A percentile compares a stretch with the other conserved stretches of the same genome.
These are phyloP conservation scores for Fraxinus latifolia DNA, from an alignment of 305 asterid genomes.

Conservation along the genomic window DNA sequence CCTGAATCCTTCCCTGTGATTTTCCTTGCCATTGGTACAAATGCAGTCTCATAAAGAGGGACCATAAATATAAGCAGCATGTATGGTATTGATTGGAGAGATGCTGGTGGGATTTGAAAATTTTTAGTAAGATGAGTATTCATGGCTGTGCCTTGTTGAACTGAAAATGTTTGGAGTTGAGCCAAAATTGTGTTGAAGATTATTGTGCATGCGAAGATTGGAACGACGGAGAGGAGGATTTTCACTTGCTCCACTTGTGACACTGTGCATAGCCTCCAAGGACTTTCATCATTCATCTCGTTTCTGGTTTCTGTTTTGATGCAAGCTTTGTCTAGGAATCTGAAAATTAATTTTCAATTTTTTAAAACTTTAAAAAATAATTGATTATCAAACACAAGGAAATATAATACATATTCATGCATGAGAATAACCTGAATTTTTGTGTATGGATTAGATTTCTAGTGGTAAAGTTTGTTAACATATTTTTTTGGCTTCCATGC, in stretches of 20 bases:
- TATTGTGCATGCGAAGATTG: conserved; percentile 67
- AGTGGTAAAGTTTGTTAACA: not conserved
- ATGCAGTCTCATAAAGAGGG: conserved; percentile 60
- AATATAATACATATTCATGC: not conserved
- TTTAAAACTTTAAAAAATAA: not conserved
- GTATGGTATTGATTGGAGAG: conserved; percentile 69
- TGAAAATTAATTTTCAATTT: not conserved
- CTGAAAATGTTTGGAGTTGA: conserved; percentile 75
- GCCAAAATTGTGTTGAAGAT: conserved; percentile 72
- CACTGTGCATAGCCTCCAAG: conserved; percentile 63
- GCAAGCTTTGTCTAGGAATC: conserved; percentile 70
- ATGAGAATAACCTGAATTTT: conserved; percentile 40
- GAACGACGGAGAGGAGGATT: conserved; percentile 52
- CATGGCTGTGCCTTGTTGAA: conserved; percentile 60
- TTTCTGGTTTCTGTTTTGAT: conserved; percentile 29
- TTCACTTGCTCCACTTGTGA: conserved; percentile 70
- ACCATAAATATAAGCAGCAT: conserved; percentile 58
- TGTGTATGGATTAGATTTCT: conserved; percentile 47
- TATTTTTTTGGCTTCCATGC: conserved; percentile 30
- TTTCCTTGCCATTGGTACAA: conserved; percentile 54
- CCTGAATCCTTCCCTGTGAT: conserved; percentile 45
- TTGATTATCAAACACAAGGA: not conserved
- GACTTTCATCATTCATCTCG: conserved; percentile 31
- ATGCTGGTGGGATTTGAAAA: conserved; percentile 68
- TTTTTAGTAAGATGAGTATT: conserved; percentile 36